Evolutionary conservation across 441 rosid species (phyloP), one percentile per base, ranked within the genome.

Genomic region (Melastoma candidum): DNA sequence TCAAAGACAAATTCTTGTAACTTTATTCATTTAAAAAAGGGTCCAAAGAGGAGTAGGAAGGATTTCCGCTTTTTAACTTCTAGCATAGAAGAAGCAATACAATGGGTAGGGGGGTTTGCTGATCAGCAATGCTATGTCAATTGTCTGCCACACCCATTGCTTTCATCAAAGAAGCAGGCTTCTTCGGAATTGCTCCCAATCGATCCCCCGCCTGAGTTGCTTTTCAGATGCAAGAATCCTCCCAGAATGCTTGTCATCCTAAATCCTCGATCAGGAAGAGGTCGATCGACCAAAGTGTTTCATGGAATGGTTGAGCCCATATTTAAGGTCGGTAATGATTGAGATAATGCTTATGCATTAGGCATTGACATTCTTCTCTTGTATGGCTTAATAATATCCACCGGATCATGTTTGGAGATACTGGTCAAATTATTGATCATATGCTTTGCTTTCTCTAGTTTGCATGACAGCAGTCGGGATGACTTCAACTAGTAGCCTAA

Each of bases 251-350:
- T 93, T 26, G 97, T 93, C 62, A 89, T 93, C 72, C 72, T 93
- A 68, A 93, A 93, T 72, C 99, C 99, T 65, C 82, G 85, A 46
- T 93, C 99, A n/a, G 99, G 97, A n/a, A 83, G 79, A 53, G 97
- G 99, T 54, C 87, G 95, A 39, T 93, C 99, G 12, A 84, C 70
- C 70, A 84, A 93, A 77, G 99, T 93, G 69, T 93, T 86, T 80
- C 81, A 86, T 63, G 80, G 76, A 51, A 65, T 77, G 56, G 98
- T 76, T 57, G 99, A 93, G 73, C 98, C 98, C 32, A 89, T 93
- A 73, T 86, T 93, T 69, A 86, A 93, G 97, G 99, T 86, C 25
- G 25, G 60, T 54, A 53, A 12, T 36, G 41, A 6, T 4, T 36
- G 41, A 6, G 7, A 36, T 36, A 36, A 36, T 36, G 41, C 8